Percentiles rank a stretch among this genome's conserved stretches.
These are phyloP conservation scores for Phytophthora cactorum DNA, from an alignment of 352 stramenopile genomes.

Conservation along the genomic window DNA sequence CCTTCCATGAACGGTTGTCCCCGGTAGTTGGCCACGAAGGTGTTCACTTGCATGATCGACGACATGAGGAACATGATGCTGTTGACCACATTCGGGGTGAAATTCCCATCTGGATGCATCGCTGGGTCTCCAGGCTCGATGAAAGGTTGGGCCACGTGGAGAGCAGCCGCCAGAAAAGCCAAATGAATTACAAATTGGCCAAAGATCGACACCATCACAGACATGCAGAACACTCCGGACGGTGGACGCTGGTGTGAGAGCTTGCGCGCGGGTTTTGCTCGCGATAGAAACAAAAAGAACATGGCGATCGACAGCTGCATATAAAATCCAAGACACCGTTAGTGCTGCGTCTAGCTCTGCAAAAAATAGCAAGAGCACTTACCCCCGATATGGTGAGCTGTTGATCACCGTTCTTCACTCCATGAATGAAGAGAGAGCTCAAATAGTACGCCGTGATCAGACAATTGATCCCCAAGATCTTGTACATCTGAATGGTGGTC, in stretches of 20 bases:
- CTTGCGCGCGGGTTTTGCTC: constrained; percentile 93
- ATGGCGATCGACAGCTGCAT: constrained; percentile 81
- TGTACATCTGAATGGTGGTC: constrained; percentile 99
- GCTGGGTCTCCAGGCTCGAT: constrained; percentile 81
- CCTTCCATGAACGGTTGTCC: constrained; percentile 99
- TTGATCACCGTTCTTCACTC: constrained; percentile 98
- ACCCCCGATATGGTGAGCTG: constrained; percentile 84
- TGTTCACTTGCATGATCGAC: constrained; percentile 94
- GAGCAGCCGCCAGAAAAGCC: constrained; percentile 90
- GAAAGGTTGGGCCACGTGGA: constrained; percentile 90
- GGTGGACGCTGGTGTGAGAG: constrained; percentile 94
- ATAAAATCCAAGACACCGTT: constrained; percentile 39
- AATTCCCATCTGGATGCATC: constrained; percentile 89
- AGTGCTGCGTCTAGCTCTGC: constrained; percentile 67
- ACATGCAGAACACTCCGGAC: constrained; percentile 94
- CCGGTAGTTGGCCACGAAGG: constrained; percentile 98
- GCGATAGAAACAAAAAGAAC: constrained; percentile 53
- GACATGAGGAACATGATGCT: constrained; percentile 98
- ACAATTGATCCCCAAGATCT: constrained; percentile 99
- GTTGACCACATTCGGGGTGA: constrained; percentile 98
- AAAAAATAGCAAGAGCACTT: constrained; percentile 15
- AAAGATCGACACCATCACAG: constrained; percentile 94
- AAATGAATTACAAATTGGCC: constrained; percentile 98
- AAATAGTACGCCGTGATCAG: constrained; percentile 98
- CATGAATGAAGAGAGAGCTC: constrained; percentile 97